Percentiles rank a stretch among this genome's conserved stretches.
phyloP scores from a whole-genome alignment of 441 rosid species.

The Viola pubescens region DNA sequence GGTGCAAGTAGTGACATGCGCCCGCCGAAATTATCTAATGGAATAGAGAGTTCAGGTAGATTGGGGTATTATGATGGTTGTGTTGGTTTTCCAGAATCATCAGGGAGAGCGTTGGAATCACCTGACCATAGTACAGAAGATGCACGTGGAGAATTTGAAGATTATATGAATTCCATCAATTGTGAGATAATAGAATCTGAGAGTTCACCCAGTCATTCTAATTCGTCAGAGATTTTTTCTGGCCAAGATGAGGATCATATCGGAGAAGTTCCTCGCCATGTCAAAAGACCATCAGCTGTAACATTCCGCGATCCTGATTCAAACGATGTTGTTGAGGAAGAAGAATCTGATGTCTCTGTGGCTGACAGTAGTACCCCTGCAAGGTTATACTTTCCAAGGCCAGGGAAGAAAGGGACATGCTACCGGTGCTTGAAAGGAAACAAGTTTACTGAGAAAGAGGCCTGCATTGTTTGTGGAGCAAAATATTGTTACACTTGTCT shows the following conservation, averaged over 20 bases:
- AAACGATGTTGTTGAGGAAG: constrained; percentile 11
- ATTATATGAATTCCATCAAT: constrained; percentile 23
- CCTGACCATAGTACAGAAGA: constrained; percentile 23
- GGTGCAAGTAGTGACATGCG: no score
- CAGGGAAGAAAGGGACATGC: constrained; percentile 78
- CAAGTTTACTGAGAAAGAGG: constrained; percentile 73
- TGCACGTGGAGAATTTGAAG: constrained; percentile 19
- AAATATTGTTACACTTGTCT: constrained; percentile 74
- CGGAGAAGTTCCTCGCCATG: constrained; percentile 30
- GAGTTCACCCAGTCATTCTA: constrained; percentile 16
- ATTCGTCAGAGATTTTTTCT: constrained; percentile 36
- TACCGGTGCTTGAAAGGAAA: constrained; percentile 75
- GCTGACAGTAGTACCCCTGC: constrained; percentile 27
- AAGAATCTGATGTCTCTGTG: constrained; percentile 26
- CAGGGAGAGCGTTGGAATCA: constrained; percentile 14
- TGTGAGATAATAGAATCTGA: constrained; percentile 29
- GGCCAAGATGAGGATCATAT: constrained; percentile 30
- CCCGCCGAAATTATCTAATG: constrained; percentile 13
- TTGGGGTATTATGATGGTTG: constrained; percentile 10
- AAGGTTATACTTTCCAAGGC: constrained; percentile 46
- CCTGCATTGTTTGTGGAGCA: constrained; percentile 84
- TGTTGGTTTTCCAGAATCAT: constrained; percentile 13
- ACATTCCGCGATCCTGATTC: constrained; percentile 53
- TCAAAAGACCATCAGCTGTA: constrained; percentile 40
- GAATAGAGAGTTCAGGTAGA: constrained; percentile 10